phyloP scores from a whole-genome alignment of 768 basidiomycete genomes.

The Amanita jacksonii region DNA sequence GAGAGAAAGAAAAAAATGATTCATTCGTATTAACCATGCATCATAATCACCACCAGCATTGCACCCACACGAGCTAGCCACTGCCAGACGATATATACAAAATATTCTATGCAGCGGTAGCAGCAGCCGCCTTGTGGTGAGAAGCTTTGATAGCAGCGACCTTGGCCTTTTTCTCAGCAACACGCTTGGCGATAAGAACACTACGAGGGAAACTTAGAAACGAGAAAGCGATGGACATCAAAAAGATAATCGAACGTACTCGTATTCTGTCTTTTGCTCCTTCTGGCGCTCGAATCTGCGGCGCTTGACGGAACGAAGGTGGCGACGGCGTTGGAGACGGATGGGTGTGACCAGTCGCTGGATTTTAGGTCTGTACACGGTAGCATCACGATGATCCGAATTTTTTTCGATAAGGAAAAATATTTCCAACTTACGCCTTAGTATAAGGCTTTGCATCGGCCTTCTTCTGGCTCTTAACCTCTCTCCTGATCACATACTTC shows the following conservation, averaged over 20 bases:
- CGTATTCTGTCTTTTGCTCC: slow-evolving; percentile 93
- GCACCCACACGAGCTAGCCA: no score
- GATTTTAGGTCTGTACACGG: slow-evolving; percentile 94
- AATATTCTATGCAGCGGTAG: not conserved
- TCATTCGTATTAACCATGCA: no score
- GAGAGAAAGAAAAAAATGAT: no score
- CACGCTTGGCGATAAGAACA: slow-evolving; percentile 74
- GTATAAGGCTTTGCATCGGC: slow-evolving; percentile 85
- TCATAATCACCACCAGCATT: no score
- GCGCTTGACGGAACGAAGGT: slow-evolving; percentile 81
- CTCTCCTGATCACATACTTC: slow-evolving; percentile 92
- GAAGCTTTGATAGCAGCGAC: slow-evolving; percentile 80
- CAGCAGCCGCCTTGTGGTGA: slow-evolving; percentile 34
- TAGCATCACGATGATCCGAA: no score
- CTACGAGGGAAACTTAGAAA: slow-evolving; percentile 21
- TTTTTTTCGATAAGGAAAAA: no score
- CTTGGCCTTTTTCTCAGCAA: slow-evolving; percentile 91
- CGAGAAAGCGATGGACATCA: no score
- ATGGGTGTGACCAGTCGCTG: slow-evolving; percentile 93
- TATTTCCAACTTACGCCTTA: slow-evolving; percentile 88
- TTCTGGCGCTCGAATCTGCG: slow-evolving; percentile 86
- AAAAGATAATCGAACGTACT: no score
- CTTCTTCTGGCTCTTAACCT: slow-evolving; percentile 87
- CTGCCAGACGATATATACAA: no score
- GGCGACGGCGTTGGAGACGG: slow-evolving; percentile 94